A percentile compares a stretch with the other conserved stretches of the same genome.
These are phyloP conservation scores for Taphrina populina DNA, from an alignment of 1,139 yeast genomes.

Conservation along the genomic window DNA sequence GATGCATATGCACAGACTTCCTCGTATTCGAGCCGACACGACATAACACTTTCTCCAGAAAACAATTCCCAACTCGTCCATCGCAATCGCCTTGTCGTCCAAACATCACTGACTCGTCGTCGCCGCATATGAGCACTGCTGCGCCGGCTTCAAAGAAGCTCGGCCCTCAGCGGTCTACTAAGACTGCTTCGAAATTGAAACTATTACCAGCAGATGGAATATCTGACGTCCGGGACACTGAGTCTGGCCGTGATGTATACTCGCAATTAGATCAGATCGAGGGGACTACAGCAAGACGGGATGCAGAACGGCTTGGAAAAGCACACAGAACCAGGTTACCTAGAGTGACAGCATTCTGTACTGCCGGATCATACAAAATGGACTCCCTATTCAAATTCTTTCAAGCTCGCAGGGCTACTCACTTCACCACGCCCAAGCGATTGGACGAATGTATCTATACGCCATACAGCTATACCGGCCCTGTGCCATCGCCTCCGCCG, in stretches of 20 bases:
- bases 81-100: too few relatives aligned
- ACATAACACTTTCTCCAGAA: too few relatives aligned
- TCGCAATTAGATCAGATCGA: constrained; percentile 55
- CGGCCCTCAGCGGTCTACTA: constrained; percentile 69
- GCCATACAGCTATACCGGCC: constrained; percentile 39
- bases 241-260: constrained; percentile 36
- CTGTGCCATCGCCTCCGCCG: constrained; percentile 41
- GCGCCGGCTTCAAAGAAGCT: constrained; percentile 25
- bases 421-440: constrained; percentile 74
- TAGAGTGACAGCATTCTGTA: constrained; percentile 92
- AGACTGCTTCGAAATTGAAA: constrained; percentile 66
- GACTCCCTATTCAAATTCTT: constrained; percentile 82
- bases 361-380: constrained; percentile 89
- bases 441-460: constrained; percentile 72
- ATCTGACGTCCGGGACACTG: constrained; percentile 36
- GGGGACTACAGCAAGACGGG: constrained; percentile 88
- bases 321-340: constrained; percentile 71
- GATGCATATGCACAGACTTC: too few relatives aligned
- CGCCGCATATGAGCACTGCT: constrained; percentile 1
- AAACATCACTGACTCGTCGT: too few relatives aligned
- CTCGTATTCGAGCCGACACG: too few relatives aligned
- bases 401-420: constrained; percentile 65
- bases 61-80: too few relatives aligned
- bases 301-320: constrained; percentile 90
- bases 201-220: constrained; percentile 49